Percentiles rank a stretch among this genome's conserved stretches.
These are phyloP conservation scores for Fusarium sulawesiense DNA, from an alignment of 2,329 filamentous ascomycete genomes.

Conservation along the genomic window DNA sequence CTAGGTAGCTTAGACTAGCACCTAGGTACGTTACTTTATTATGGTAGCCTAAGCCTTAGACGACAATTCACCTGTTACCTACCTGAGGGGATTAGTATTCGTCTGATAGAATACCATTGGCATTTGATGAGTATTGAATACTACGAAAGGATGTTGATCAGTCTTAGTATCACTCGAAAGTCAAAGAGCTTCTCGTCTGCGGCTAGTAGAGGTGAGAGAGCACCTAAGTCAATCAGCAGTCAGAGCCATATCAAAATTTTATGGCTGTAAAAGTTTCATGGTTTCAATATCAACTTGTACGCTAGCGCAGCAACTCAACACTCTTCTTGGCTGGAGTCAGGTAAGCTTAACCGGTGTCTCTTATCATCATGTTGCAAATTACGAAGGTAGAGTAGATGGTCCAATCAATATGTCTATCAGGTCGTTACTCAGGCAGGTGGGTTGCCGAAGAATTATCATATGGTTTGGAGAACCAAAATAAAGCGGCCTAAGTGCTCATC, in stretches of 20 bases:
- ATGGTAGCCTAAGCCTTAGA: background rate
- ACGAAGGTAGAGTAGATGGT: background rate
- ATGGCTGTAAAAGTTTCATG: background rate
- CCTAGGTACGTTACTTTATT: background rate
- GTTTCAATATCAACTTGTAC: background rate
- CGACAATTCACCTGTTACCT: background rate
- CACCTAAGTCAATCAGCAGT: fast-evolving
- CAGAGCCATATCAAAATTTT: background rate
- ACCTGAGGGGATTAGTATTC: background rate
- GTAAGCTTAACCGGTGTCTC: too few species aligned
- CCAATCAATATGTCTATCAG: background rate
- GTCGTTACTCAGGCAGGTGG: background rate
- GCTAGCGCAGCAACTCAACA: background rate
- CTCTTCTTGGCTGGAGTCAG: background rate
- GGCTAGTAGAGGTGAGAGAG: background rate
- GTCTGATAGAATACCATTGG: background rate
- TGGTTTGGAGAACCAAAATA: background rate
- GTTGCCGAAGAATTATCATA: background rate
- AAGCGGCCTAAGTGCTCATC: background rate
- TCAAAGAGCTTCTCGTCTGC: background rate
- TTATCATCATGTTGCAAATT: background rate
- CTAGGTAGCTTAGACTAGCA: background rate
- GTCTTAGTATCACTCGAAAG: background rate
- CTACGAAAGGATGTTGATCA: background rate
- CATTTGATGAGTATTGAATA: background rate